Conservation (phyloP, 768 basidiomycete species). For the Cystofilobasidium ferigula region DNA sequence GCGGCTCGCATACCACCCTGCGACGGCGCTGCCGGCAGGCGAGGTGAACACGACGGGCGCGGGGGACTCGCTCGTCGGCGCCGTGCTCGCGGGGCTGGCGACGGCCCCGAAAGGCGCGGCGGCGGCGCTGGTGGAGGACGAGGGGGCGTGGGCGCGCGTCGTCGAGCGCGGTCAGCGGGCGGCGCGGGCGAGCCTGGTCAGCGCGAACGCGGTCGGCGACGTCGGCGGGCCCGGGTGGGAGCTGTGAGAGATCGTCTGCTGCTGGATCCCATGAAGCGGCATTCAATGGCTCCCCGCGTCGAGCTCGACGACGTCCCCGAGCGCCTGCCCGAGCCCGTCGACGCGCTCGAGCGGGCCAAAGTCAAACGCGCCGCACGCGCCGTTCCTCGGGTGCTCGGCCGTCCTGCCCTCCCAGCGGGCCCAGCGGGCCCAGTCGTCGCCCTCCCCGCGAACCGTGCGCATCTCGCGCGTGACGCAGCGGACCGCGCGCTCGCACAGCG, state of each 20-base stretch:
- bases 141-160: conserved; percentile 1
- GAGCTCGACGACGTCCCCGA: too few species aligned
- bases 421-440: conserved; percentile 12
- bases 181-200: conserved; percentile 15
- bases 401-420: conserved; percentile 1
- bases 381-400: conserved; percentile 14
- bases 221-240: conserved; percentile 2
- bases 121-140: neutral
- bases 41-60: conserved; percentile 75
- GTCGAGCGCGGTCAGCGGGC: conserved; percentile 20
- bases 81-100: conserved; percentile 56
- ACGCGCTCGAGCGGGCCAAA: too few species aligned
- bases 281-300: neutral
- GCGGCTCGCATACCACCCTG: conserved; percentile 63
- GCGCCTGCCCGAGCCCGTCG: too few species aligned
- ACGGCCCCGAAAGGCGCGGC: neutral
- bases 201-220: conserved; percentile 5
- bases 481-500: neutral
- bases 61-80: conserved; percentile 81
- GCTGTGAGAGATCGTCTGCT: too few species aligned
- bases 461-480: conserved; percentile 10
- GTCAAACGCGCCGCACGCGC: conserved; percentile 4
- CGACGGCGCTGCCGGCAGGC: conserved; percentile 42
- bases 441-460: conserved; percentile 1
- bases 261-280: neutral